Evolutionary conservation across 805 yeast genomes (phyloP).

Genomic region (Danielozyma ontarioensis): DNA sequence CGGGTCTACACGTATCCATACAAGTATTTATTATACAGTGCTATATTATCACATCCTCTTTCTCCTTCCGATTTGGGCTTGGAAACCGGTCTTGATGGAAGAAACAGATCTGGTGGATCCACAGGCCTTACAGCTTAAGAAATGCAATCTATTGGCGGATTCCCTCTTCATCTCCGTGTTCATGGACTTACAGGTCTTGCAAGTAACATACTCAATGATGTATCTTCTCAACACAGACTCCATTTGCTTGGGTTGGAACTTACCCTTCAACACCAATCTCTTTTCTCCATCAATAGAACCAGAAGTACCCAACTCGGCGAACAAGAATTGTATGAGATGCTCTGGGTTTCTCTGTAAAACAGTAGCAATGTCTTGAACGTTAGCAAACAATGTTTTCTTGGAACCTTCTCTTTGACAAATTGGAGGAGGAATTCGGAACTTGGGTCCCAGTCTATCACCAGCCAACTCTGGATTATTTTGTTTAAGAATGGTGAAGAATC

Average conservation of each 20-base stretch:
- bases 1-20: too few species aligned
- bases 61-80: constrained; percentile 93
- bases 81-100: constrained; percentile 99
- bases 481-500: constrained; percentile 83
- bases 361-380: constrained; percentile 90
- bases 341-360: constrained; percentile 96
- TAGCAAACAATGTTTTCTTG: constrained; percentile 93
- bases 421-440: constrained; percentile 97
- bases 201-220: constrained; percentile 94
- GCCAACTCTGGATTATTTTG: constrained; percentile 97
- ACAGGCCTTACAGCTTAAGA: constrained; percentile 96
- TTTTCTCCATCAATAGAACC: constrained; percentile 98
- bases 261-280: constrained; percentile 95
- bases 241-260: constrained; percentile 95
- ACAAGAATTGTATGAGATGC: constrained; percentile 92
- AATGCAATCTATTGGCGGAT: constrained; percentile 91
- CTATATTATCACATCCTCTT: constrained; percentile 53
- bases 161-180: constrained; percentile 95
- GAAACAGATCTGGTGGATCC: constrained; percentile 96
- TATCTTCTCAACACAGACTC: constrained; percentile 95
- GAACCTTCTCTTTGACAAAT: constrained; percentile 94
- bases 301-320: constrained; percentile 98
- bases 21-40: too few species aligned
- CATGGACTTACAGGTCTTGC: constrained; percentile 98
- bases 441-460: constrained; percentile 88